Base-by-base conservation (phyloP, 106 monocot species). In the Dendrobium officinale region DNA sequence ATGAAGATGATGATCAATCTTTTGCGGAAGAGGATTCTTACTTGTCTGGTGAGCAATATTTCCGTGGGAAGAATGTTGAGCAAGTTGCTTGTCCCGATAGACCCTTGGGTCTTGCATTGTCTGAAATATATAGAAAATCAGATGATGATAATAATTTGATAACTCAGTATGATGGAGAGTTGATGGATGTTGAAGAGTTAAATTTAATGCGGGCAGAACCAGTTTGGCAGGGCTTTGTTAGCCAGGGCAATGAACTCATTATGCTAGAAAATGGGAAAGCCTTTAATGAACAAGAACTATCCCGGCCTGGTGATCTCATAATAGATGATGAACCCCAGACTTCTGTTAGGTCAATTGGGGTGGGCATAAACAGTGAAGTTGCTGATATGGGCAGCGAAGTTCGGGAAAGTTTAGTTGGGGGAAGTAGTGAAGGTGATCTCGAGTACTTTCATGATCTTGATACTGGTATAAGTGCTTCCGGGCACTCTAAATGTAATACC, bases 311-410 rank as follows among this genome's bases (percentile, higher is more conserved):
- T 88, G 86, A 91, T 81, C 85, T 87, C 10, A 86, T 90, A 58
- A 75, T 87, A 49, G 95, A 93, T 80, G 95, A 95, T 79, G 95
- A 91, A 81, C 93, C 87, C 48, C 92, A 93, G 88, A 85, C 90
- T 77, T 99, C 95, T 54, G 95, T 95, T 56, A 87, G 99, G 78
- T 99, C 99, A 56, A 91, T 95, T 87, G 99, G 99, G 66, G 99
- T 99, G 58, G 99, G 99, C 77, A 91, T 93, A 77, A 95, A 84
- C 80, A 95, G 99, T 82, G 93, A 95, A 86, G 85, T 81, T 85
- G 95, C 99, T 91, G 95, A 95, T 44, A 77, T 99, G 73, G 93
- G 95, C 44, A 93, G 93, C 85, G 98, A 98, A 89, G 80, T 91
- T 43, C 88, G 87, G 26, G 91, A 92, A 84, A 94, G 97, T 79